A percentile compares a stretch with the other conserved stretches of the same genome.
Conservation (phyloP, 2,329 filamentous ascomycete genomes). For the Grosmannia clavigera region DNA sequence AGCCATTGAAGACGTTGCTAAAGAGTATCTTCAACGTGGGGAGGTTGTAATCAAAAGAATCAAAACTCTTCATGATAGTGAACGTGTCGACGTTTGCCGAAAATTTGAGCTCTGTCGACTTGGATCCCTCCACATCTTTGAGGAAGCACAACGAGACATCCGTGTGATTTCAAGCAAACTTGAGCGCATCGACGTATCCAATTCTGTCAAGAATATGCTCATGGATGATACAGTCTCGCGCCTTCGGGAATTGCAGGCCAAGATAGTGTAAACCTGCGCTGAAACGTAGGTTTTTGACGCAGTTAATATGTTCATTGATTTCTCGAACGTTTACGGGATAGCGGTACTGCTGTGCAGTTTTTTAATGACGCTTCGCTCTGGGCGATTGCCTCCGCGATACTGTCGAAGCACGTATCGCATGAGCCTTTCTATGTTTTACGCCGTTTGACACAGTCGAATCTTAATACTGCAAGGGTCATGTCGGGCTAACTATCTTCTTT, state of each 20-base stretch:
- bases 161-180: background rate
- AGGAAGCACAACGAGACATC: conserved; percentile 1
- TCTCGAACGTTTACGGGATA: background rate
- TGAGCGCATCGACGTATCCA: conserved; percentile 1
- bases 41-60: conserved; percentile 1
- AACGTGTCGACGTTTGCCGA: background rate
- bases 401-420: too few species aligned
- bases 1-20: conserved; percentile 10
- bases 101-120: conserved; percentile 1
- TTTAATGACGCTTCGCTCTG: too few species aligned
- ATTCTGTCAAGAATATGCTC: conserved; percentile 2
- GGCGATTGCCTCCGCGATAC: too few species aligned
- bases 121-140: background rate
- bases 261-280: background rate
- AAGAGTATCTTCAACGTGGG: conserved; percentile 10
- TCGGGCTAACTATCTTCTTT: too few species aligned
- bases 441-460: too few species aligned
- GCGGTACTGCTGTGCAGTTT: background rate
- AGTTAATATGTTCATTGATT: background rate
- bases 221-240: background rate
- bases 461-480: too few species aligned
- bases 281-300: background rate
- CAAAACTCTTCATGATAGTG: conserved; percentile 1
- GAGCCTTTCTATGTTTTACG: too few species aligned
- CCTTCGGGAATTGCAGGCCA: background rate